Percentiles rank a stretch among this genome's conserved stretches.
Evolutionary conservation across 768 basidiomycete genomes (phyloP).

Genomic region (Daedaleopsis sinensis): DNA sequence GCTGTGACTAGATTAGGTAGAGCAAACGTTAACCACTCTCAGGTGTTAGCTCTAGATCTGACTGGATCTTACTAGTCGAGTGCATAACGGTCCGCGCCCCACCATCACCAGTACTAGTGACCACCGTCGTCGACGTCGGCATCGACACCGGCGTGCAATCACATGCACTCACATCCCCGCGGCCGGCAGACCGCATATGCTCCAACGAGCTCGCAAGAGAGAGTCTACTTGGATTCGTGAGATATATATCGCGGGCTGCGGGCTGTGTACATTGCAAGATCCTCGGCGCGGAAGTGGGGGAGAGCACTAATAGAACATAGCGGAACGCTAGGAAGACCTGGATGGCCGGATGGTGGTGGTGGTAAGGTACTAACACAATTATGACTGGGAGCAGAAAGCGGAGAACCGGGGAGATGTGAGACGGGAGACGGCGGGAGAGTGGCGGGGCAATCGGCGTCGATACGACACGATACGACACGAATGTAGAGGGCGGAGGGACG

Average conservation of each 20-base stretch:
- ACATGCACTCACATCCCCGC: neutral
- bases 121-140: neutral
- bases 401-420: neutral
- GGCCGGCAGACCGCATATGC: too few relatives aligned
- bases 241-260: conserved; percentile 19
- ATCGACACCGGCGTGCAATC: too few relatives aligned
- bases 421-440: neutral
- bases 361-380: conserved; percentile 26
- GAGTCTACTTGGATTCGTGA: conserved; percentile 15
- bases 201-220: neutral
- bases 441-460: neutral
- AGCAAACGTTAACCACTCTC: too few relatives aligned
- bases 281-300: conserved; percentile 3
- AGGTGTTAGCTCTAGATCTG: too few relatives aligned
- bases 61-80: too few relatives aligned
- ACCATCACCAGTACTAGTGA: too few relatives aligned
- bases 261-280: conserved; percentile 21
- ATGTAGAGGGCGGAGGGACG: too few relatives aligned
- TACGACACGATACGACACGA: too few relatives aligned
- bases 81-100: conserved; percentile 10
- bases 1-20: too few relatives aligned
- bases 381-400: conserved; percentile 6
- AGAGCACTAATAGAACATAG: conserved; percentile 31
- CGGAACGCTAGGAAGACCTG: conserved; percentile 12
- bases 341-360: conserved; percentile 2